Evolutionary conservation across 805 yeast species (phyloP).

Genomic region (Candida peoriensis): DNA sequence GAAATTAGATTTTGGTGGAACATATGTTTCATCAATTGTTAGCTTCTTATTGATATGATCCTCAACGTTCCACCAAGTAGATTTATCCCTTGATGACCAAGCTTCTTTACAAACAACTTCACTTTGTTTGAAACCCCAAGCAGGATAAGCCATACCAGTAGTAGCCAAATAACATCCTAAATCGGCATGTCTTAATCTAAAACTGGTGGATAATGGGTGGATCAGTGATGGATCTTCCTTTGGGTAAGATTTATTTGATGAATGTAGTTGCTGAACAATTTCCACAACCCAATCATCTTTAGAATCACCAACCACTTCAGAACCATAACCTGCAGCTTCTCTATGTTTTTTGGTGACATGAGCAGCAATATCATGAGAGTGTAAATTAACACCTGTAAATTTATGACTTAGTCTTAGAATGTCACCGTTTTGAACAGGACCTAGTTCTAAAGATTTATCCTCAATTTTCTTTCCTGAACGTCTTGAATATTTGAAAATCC

Average conservation of each 20-base stretch:
- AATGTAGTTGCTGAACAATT: conserved; percentile 55
- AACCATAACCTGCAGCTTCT: conserved; percentile 90
- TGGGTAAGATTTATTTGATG: conserved; percentile 29
- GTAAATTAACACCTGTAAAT: conserved; percentile 59
- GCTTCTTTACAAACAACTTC: conserved; percentile 67
- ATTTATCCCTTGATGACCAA: conserved; percentile 58
- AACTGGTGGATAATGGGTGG: conserved; percentile 74
- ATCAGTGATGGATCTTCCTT: conserved; percentile 47
- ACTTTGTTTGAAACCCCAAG: conserved; percentile 83
- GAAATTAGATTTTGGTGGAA: conserved; percentile 66
- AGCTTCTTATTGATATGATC: conserved; percentile 55
- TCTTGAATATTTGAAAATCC: conserved; percentile 58
- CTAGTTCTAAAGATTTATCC: conserved; percentile 25
- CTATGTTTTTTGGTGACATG: conserved; percentile 60
- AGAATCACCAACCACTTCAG: conserved; percentile 60
- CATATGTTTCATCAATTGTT: conserved; percentile 44
- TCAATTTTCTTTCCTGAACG: conserved; percentile 21
- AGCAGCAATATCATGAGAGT: conserved; percentile 62
- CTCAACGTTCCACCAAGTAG: conserved; percentile 89
- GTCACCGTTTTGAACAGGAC: conserved; percentile 49
- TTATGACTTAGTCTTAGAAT: conserved; percentile 58
- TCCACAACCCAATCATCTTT: conserved; percentile 92
- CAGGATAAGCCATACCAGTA: conserved; percentile 62
- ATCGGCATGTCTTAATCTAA: conserved; percentile 58
- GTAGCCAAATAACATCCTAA: conserved; percentile 77